Conservation (phyloP, 2,329 filamentous ascomycete species). For the Dothistroma septosporum region DNA sequence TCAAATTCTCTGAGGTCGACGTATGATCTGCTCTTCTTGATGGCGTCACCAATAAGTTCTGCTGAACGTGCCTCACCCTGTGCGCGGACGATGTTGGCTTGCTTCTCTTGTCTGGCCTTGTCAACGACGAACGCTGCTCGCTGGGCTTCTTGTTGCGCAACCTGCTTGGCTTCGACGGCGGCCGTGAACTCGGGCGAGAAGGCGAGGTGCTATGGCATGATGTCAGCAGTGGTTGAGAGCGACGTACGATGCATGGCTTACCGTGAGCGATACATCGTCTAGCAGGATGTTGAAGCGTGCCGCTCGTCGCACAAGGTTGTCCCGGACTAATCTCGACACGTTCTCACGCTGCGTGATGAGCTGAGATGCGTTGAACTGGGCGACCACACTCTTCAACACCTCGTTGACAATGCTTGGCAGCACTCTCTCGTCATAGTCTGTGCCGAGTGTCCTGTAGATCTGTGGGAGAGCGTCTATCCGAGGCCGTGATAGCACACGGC, state of each 20-base stretch:
- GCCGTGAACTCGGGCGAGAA: constrained; percentile 68
- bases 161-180: constrained; percentile 66
- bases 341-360: constrained; percentile 99
- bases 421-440: constrained; percentile 96
- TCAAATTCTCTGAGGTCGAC: constrained; percentile 97
- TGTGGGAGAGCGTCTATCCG: constrained; percentile 84
- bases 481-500: constrained; percentile 92
- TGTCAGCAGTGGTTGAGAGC: constrained; percentile 6
- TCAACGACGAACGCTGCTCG: constrained; percentile 96
- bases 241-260: constrained; percentile 21
- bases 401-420: constrained; percentile 98
- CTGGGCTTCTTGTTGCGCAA: constrained; percentile 86
- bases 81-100: constrained; percentile 95
- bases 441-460: constrained; percentile 93
- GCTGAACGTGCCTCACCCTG: constrained; percentile 98
- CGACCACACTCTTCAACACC: constrained; percentile 97
- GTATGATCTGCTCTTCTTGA: constrained; percentile 99
- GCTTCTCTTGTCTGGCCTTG: constrained; percentile 98
- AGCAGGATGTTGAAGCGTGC: constrained; percentile 96
- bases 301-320: constrained; percentile 85
- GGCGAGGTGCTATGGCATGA: constrained; percentile 53
- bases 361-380: constrained; percentile 97
- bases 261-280: constrained; percentile 91
- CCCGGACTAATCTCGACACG: constrained; percentile 83
- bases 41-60: constrained; percentile 95